Conservation (phyloP, 768 basidiomycete species). For the Russula compacta region DNA sequence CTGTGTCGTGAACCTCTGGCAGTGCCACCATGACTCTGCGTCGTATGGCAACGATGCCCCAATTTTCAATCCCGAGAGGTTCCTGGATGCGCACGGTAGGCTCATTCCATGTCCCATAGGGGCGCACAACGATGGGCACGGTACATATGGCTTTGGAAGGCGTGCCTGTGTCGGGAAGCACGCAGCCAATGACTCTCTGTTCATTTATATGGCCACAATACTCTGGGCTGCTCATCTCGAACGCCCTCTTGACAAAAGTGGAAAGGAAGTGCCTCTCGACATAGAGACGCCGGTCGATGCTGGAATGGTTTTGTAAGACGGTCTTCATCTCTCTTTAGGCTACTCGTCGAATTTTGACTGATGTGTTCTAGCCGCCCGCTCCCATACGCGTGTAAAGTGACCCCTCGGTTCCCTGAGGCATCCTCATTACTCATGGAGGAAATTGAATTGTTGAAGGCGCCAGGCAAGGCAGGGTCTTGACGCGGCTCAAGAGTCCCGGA, state of each 20-base stretch:
- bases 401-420: not conserved
- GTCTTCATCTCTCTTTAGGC: not conserved
- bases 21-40: not conserved
- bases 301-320: constrained; percentile 11
- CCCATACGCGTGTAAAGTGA: not conserved
- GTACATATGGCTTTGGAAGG: constrained; percentile 16
- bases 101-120: not conserved
- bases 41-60: constrained; percentile 15
- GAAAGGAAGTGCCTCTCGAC: constrained; percentile 8
- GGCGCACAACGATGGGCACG: constrained; percentile 14
- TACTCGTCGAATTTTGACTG: not conserved
- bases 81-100: constrained; percentile 6
- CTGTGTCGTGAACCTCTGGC: constrained; percentile 24
- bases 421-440: not conserved
- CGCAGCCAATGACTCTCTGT: constrained; percentile 18
- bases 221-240: constrained; percentile 19
- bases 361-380: not conserved
- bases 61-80: constrained; percentile 19
- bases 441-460: not conserved
- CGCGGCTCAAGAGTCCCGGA: not conserved
- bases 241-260: constrained; percentile 6
- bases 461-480: not conserved
- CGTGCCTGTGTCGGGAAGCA: constrained; percentile 19
- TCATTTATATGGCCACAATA: constrained; percentile 18
- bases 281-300: not conserved